These are phyloP conservation scores for Colletotrichum godetiae DNA, from an alignment of 2,329 filamentous ascomycete species.

Conservation along the genomic window DNA sequence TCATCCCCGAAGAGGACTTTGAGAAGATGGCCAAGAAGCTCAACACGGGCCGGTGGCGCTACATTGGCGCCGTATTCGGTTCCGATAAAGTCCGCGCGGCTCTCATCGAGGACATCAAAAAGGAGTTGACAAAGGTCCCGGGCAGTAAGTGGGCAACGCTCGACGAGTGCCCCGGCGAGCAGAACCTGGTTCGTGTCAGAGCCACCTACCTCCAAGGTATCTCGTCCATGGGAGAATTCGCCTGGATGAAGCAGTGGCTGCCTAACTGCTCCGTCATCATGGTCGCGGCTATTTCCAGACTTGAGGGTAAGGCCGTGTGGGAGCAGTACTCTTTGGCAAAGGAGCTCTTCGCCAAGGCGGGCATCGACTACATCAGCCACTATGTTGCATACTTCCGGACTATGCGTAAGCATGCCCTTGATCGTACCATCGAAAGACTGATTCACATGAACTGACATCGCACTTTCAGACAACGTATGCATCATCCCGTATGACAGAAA, in stretches of 20 bases:
- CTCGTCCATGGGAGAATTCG: constrained; percentile 30
- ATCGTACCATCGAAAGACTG: no score
- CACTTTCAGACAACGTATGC: constrained; percentile 56
- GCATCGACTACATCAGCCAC: constrained; percentile 28
- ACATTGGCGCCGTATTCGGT: constrained; percentile 25
- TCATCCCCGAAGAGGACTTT: constrained; percentile 26
- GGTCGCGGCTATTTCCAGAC: constrained; percentile 13
- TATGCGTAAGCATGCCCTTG: constrained; percentile 15
- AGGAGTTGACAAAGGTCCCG: constrained; percentile 20
- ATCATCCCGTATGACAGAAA: constrained; percentile 61
- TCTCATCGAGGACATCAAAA: constrained; percentile 16
- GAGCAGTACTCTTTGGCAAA: constrained; percentile 24
- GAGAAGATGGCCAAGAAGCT: constrained; percentile 28
- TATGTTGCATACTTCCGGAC: constrained; percentile 29
- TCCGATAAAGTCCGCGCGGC: constrained; percentile 28
- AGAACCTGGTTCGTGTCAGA: constrained; percentile 14
- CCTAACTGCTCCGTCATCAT: constrained; percentile 29
- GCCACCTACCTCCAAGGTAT: constrained; percentile 27
- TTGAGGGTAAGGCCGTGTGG: constrained; percentile 20
- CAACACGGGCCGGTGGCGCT: constrained; percentile 25
- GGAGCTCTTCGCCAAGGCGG: constrained; percentile 18
- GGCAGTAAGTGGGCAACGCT: constrained; percentile 28
- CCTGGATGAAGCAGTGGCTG: constrained; percentile 29
- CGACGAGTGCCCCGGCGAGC: constrained; percentile 21
- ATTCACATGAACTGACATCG: no score